Base-by-base conservation (phyloP, 2,329 filamentous ascomycete species). In the Hymenoscyphus fraxineus region DNA sequence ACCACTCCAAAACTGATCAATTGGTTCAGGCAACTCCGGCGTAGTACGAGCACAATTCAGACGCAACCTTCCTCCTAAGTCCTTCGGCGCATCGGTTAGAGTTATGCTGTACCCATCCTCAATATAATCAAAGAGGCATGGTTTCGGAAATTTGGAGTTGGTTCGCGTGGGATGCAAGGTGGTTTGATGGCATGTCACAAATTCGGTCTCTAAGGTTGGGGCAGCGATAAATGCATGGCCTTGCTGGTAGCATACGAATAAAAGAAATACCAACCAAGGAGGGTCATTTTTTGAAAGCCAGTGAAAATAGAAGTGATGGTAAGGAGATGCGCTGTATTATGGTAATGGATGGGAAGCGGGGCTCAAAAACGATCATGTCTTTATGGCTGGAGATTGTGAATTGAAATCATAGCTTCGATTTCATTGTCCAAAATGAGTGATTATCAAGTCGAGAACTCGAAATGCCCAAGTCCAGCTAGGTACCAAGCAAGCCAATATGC, bases 21-120 rank as follows among this genome's bases (percentile, higher is more conserved):
- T 27, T 59, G 19, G 54, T 62, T 51, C 47, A 95, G 92, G 95
- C 81, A 98, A 97, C 90, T 96, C 92, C 75, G 95, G 95, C 78
- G 91, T 97, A 78, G 95, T 99, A 80, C 91, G 95, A 80, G 94
- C 93, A 82, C 94, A 96, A 84, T 99, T 99, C 89, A 85, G 90
- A 81, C 87, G 88, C 83, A 97, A 97, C 81, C 93, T 99, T 75
- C 95, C 95, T 78, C 88, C 95, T 77, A 93, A 93, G 86, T 93
- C 91, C 79, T 97, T 98, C 86, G 93, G 93, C 83, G 92, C 93
- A 80, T 93, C 91, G 77, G 91, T 96, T 84, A 90, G 93, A 83
- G 88, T 97, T 83, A 97, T 97, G 93, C 87, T 97, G 82, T 97
- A 97, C 88, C 93, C 93, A 82, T 96, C 92, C 79, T 93, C 92